Conservation (phyloP, 768 basidiomycete species). For the Gloeophyllum trabeum region DNA sequence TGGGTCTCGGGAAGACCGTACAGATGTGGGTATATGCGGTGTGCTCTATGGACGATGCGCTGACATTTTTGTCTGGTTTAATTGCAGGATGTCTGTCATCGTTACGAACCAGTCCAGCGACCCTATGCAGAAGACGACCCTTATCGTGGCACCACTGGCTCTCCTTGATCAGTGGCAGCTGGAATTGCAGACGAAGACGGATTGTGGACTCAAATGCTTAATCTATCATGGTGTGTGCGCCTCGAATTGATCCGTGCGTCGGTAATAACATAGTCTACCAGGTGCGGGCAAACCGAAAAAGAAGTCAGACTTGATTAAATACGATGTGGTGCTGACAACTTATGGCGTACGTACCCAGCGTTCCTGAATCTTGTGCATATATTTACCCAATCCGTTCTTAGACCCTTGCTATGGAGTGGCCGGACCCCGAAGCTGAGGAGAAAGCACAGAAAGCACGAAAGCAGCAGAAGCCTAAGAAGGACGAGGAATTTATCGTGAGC, state of each 20-base stretch:
- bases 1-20: constrained; percentile 45
- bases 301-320: constrained; percentile 30
- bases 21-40: constrained; percentile 12
- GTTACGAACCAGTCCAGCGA: constrained; percentile 40
- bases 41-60: neutral
- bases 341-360: constrained; percentile 30
- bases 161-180: constrained; percentile 57
- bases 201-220: constrained; percentile 31
- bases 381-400: constrained; percentile 10
- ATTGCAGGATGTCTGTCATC: constrained; percentile 38
- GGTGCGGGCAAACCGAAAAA: constrained; percentile 32
- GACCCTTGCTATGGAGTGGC: constrained; percentile 53
- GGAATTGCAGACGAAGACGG: constrained; percentile 49
- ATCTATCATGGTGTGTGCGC: constrained; percentile 62
- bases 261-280: constrained; percentile 1
- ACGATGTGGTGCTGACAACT: constrained; percentile 22
- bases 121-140: constrained; percentile 43
- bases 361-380: neutral
- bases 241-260: too few species aligned
- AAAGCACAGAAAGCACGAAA: constrained; percentile 26
- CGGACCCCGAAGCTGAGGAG: constrained; percentile 27
- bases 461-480: constrained; percentile 7
- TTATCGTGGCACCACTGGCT: constrained; percentile 58
- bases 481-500: constrained; percentile 13
- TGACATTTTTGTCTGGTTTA: neutral